phyloP scores from a whole-genome alignment of 2,329 filamentous ascomycete species.

The Fusarium pseudonygamai region DNA sequence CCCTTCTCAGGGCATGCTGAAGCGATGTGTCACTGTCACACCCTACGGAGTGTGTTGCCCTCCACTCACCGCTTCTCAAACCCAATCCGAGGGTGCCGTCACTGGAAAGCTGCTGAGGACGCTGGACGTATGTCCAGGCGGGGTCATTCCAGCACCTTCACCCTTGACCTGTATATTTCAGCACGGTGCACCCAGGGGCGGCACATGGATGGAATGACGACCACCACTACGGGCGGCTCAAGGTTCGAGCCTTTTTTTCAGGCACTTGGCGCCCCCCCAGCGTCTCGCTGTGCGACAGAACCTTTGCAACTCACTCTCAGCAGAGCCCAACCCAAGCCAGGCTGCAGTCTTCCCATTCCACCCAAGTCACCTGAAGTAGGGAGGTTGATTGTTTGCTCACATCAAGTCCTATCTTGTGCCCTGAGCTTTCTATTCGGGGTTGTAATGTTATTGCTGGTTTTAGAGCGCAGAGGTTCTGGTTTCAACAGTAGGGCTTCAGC shows the following conservation, averaged over 20 bases:
- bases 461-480: background rate
- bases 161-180: slow-evolving; percentile 44
- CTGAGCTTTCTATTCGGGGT: background rate
- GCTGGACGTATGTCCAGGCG: slow-evolving; percentile 32
- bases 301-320: slow-evolving; percentile 29
- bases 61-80: slow-evolving; percentile 32
- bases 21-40: slow-evolving; percentile 41
- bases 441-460: background rate
- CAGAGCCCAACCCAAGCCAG: background rate
- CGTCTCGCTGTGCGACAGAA: slow-evolving; percentile 22
- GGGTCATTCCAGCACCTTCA: slow-evolving; percentile 45
- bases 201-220: slow-evolving; percentile 32
- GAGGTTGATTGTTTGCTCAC: background rate
- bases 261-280: slow-evolving; percentile 26
- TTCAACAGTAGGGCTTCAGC: background rate
- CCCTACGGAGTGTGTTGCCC: slow-evolving; percentile 25
- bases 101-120: slow-evolving; percentile 17
- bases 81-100: slow-evolving; percentile 37
- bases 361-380: background rate
- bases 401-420: background rate
- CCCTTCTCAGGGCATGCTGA: slow-evolving; percentile 37
- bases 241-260: slow-evolving; percentile 31
- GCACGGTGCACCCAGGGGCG: slow-evolving; percentile 36
- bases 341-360: background rate
- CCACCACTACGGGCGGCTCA: slow-evolving; percentile 17